Evolutionary conservation across 768 basidiomycete genomes (phyloP).

Genomic region (Infundibulicybe gibba): DNA sequence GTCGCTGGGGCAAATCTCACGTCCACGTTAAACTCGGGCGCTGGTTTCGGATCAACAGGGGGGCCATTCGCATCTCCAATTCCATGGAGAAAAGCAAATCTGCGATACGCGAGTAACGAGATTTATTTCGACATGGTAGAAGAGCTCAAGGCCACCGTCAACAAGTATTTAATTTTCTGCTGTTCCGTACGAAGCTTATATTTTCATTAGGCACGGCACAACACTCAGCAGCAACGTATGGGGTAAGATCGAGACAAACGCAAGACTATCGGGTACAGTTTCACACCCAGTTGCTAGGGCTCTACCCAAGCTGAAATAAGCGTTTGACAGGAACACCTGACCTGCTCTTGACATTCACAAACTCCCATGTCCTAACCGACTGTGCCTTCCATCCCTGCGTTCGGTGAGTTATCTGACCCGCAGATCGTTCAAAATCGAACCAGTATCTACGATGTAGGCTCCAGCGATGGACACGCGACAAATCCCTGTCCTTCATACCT

Average conservation of each 20-base stretch:
- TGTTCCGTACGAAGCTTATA: conserved; percentile 1
- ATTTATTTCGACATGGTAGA: conserved; percentile 91
- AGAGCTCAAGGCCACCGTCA: conserved; percentile 73
- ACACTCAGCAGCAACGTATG: conserved; percentile 64
- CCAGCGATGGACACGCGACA: conserved; percentile 75
- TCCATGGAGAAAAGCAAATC: conserved; percentile 86
- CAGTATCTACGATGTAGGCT: conserved; percentile 41
- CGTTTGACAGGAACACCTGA: conserved; percentile 76
- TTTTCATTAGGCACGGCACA: conserved; percentile 53
- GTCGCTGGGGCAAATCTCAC: conserved; percentile 50
- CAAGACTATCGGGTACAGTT: conserved; percentile 67
- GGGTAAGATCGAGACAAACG: conserved; percentile 77
- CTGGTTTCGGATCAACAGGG: conserved; percentile 32
- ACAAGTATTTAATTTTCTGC: conserved; percentile 45
- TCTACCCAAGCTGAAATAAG: neutral
- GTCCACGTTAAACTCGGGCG: conserved; percentile 40
- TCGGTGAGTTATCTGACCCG: conserved; percentile 47
- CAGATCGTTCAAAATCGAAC: conserved; percentile 2
- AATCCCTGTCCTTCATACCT: conserved; percentile 83
- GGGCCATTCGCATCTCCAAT: conserved; percentile 84
- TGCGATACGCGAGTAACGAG: conserved; percentile 85
- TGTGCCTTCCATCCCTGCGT: conserved; percentile 93
- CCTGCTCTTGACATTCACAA: conserved; percentile 71
- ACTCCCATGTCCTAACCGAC: conserved; percentile 68
- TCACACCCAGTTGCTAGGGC: neutral